phyloP scores from a whole-genome alignment of 495 filamentous ascomycete species.

The Xylaria grammica region DNA sequence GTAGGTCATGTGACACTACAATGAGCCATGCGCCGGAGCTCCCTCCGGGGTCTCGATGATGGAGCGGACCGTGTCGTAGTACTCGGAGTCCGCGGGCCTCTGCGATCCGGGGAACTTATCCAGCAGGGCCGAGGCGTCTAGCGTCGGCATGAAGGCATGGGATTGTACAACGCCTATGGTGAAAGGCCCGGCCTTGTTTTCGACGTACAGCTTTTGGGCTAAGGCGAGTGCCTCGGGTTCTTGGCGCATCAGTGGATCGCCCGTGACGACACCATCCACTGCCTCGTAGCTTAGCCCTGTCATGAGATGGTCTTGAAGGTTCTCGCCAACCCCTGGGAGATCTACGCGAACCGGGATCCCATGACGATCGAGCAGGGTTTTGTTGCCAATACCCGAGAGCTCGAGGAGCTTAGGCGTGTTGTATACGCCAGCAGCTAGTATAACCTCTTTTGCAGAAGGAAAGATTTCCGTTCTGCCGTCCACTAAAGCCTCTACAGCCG shows the following conservation, averaged over 20 bases:
- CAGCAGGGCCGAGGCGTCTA: constrained; percentile 16
- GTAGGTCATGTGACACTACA: too few relatives aligned
- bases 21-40: constrained; percentile 20
- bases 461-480: constrained; percentile 31
- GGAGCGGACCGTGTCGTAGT: constrained; percentile 22
- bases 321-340: constrained; percentile 42
- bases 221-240: constrained; percentile 24
- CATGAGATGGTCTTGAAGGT: constrained; percentile 46
- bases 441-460: constrained; percentile 46
- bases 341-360: constrained; percentile 31
- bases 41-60: constrained; percentile 20
- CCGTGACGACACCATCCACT: constrained; percentile 23
- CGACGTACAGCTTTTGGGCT: constrained; percentile 20
- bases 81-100: constrained; percentile 10
- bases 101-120: constrained; percentile 12
- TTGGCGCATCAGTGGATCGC: constrained; percentile 24
- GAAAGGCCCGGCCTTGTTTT: constrained; percentile 27
- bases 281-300: constrained; percentile 36
- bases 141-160: constrained; percentile 25
- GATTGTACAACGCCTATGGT: constrained; percentile 27
- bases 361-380: constrained; percentile 31
- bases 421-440: constrained; percentile 51
- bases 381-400: constrained; percentile 52
- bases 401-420: constrained; percentile 56
- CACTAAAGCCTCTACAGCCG: constrained; percentile 37